Base-by-base conservation (phyloP, 495 filamentous ascomycete genomes). In the Penicillium robsamsonii region DNA sequence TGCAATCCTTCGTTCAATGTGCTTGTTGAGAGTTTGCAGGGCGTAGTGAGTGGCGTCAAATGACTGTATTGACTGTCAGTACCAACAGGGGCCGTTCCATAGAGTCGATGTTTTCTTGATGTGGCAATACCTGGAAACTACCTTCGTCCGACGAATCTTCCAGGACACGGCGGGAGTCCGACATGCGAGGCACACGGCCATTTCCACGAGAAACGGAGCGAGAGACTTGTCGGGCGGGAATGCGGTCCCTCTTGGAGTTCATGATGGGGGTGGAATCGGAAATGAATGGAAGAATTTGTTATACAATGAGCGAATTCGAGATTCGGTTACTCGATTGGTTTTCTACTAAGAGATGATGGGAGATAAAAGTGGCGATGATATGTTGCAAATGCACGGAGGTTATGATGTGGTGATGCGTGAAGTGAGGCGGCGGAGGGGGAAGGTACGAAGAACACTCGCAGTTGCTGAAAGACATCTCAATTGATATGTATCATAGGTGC, bases 21-120 rank as follows among this genome's bases (percentile, higher is more conserved):
- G 31, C 46, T 71, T 64, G 53, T 66, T 70, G 17, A 52, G 53
- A 20, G 47, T 37, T 17, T 66, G 50, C 12, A 75, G 56, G 3
- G 63, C 55, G 13, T 40, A 56, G 31, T 67, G 58, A 30, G 63
- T 37, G 27, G 25, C 29, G 35, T 44, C 41, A 18, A 35, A 37
- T n/a, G 37, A 51, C 58, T 60, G 18, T 10, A n/a, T 41, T 37
- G 46, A 31, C 29, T 18, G 37, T 56, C 6, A 52, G 47, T 25
- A 15, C 17, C 20, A 33, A 33, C 15, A 8, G 4, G 4, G 17
- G 9, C 18, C 18, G 17, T 15, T 13, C 5, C 10, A 33, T 29
- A 35, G 24, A 11, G 17, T 50, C 8, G 24, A 37, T 25, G 24
- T 15, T 37, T 35, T 20, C 10, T 4, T 12, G 20, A 9, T 30